Evolutionary conservation across 305 asterid genomes (phyloP).

Genomic region (Plantago coronopus): DNA sequence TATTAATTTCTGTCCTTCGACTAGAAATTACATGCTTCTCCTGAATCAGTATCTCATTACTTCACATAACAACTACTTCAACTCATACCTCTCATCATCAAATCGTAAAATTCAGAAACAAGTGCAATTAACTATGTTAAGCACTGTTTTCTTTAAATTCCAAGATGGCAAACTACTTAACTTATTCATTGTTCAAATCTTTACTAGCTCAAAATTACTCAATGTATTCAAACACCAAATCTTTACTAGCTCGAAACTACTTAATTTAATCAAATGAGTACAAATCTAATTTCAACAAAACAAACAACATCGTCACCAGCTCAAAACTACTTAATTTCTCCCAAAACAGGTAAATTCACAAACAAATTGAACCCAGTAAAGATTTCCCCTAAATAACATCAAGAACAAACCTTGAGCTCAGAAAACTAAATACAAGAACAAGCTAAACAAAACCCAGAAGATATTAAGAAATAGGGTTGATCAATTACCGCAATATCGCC

Average conservation of each 20-base stretch:
- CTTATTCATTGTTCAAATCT: no score
- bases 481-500: slow-evolving; percentile 60
- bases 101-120: no score
- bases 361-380: not conserved
- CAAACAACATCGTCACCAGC: not conserved
- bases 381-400: not conserved
- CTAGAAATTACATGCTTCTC: not conserved
- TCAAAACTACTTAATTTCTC: not conserved
- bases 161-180: no score
- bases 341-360: not conserved
- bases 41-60: not conserved
- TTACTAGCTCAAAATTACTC: not conserved
- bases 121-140: not conserved
- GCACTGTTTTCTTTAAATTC: no score
- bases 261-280: no score
- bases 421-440: no score
- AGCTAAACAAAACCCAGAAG: slow-evolving; percentile 15
- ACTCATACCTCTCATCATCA: no score
- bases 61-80: not conserved
- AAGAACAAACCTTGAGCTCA: not conserved
- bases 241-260: not conserved
- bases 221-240: no score
- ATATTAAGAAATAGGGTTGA: not conserved
- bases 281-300: not conserved
- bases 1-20: not conserved